Conservation (phyloP, 306 rosid genomes). For the Lagenaria siceraria region DNA sequence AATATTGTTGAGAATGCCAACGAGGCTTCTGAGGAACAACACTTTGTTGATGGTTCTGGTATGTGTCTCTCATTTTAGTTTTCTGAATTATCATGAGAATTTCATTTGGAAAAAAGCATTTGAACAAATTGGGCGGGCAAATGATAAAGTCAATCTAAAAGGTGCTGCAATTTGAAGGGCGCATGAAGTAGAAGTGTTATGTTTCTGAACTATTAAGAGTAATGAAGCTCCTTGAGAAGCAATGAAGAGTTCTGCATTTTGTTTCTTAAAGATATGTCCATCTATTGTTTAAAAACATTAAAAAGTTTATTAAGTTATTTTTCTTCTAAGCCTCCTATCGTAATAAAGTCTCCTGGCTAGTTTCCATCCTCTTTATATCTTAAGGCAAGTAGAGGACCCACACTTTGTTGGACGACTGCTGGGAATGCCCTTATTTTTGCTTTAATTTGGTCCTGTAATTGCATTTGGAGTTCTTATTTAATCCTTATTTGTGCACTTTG, state of each 20-base stretch:
- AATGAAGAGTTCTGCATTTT: neutral
- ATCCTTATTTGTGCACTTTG: too few relatives aligned
- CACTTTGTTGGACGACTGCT: neutral
- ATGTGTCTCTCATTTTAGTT: slow-evolving; percentile 2
- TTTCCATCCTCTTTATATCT: neutral
- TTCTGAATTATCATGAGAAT: neutral
- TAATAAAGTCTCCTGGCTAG: neutral
- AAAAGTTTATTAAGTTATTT: neutral
- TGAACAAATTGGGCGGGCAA: neutral
- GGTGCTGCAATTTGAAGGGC: neutral
- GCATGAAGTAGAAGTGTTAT: neutral
- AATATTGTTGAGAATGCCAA: slow-evolving; percentile 32
- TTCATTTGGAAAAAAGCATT: neutral
- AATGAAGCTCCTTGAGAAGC: neutral
- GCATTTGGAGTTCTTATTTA: neutral
- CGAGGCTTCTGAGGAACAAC: slow-evolving; percentile 44
- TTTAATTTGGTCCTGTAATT: neutral
- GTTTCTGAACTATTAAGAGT: neutral
- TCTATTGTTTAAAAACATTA: neutral
- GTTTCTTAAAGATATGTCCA: neutral
- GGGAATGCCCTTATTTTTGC: neutral
- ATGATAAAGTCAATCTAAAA: neutral
- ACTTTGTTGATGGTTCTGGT: slow-evolving; percentile 62
- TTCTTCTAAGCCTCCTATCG: neutral
- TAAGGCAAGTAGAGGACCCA: neutral